Evolutionary conservation across 2,329 filamentous ascomycete species (phyloP).

Genomic region (Metarhizium robertsii): DNA sequence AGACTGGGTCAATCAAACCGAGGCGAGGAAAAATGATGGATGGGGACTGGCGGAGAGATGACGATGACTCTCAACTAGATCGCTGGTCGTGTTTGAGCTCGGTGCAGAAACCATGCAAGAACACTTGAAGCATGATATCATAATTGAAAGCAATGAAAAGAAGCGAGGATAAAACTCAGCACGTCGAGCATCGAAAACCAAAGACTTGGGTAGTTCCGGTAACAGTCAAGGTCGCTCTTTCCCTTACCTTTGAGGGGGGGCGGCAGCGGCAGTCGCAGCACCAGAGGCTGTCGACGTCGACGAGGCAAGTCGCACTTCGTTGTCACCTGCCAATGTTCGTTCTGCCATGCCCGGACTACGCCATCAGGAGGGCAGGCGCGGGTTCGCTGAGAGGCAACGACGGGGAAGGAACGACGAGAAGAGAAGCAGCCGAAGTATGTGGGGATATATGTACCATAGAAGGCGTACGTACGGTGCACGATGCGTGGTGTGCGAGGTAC

Average conservation of each 20-base stretch:
- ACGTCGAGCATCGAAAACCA: not conserved
- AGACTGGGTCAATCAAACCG: conserved; percentile 5
- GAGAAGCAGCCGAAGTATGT: not conserved
- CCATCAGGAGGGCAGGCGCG: conserved; percentile 45
- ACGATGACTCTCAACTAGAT: not conserved
- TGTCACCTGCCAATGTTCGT: conserved; percentile 47
- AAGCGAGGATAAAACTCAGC: not conserved
- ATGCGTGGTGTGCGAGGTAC: not conserved
- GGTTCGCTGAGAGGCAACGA: conserved; percentile 13
- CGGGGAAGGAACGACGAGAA: conserved; percentile 3
- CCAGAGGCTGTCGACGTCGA: conserved; percentile 24
- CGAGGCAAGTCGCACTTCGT: conserved; percentile 45
- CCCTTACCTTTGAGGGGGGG: conserved; percentile 16
- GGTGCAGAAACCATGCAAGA: not conserved
- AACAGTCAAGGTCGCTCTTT: conserved; percentile 5
- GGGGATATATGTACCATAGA: not conserved
- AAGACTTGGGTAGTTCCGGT: not conserved
- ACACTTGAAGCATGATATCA: not conserved
- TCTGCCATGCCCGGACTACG: conserved; percentile 59
- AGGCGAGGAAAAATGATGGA: conserved; percentile 6
- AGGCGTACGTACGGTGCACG: not conserved
- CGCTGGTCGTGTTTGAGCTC: not conserved
- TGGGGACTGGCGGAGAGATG: not conserved
- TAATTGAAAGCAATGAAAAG: not conserved
- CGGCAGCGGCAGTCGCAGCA: conserved; percentile 15